Evolutionary conservation across 352 stramenopile genomes (phyloP).

Genomic region (Thalassiosira mediterranea): DNA sequence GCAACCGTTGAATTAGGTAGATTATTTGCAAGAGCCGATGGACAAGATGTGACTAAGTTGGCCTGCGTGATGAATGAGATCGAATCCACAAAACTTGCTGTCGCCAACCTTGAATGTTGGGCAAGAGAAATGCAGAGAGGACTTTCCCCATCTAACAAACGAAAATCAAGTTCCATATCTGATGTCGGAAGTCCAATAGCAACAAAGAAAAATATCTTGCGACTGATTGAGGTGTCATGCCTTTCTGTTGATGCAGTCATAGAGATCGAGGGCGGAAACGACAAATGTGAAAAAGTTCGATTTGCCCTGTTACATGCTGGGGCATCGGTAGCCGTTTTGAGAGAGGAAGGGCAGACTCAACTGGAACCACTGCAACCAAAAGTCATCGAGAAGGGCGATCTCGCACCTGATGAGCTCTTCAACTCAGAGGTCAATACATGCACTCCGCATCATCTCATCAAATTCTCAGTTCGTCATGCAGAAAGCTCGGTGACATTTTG

Average conservation of each 20-base stretch:
- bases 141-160: slow-evolving; percentile 8
- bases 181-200: too few relatives aligned
- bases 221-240: slow-evolving; percentile 31
- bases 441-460: slow-evolving; percentile 22
- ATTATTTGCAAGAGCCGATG: slow-evolving; percentile 34
- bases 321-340: slow-evolving; percentile 22
- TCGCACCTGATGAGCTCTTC: slow-evolving; percentile 28
- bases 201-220: slow-evolving; percentile 14
- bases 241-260: slow-evolving; percentile 50
- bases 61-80: slow-evolving; percentile 12
- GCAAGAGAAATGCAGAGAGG: slow-evolving; percentile 20
- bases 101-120: slow-evolving; percentile 16
- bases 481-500: slow-evolving; percentile 56
- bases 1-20: slow-evolving; percentile 11
- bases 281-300: slow-evolving; percentile 27
- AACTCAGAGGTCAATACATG: slow-evolving; percentile 12
- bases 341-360: slow-evolving; percentile 1
- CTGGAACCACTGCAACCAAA: neutral
- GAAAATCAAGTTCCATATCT: neutral
- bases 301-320: slow-evolving; percentile 32
- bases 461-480: slow-evolving; percentile 14
- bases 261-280: slow-evolving; percentile 19
- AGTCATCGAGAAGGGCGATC: slow-evolving; percentile 10
- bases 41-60: slow-evolving; percentile 13
- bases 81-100: slow-evolving; percentile 13